These are phyloP conservation scores for Bauhinia variegata DNA, from an alignment of 306 rosid genomes.

Conservation along the genomic window DNA sequence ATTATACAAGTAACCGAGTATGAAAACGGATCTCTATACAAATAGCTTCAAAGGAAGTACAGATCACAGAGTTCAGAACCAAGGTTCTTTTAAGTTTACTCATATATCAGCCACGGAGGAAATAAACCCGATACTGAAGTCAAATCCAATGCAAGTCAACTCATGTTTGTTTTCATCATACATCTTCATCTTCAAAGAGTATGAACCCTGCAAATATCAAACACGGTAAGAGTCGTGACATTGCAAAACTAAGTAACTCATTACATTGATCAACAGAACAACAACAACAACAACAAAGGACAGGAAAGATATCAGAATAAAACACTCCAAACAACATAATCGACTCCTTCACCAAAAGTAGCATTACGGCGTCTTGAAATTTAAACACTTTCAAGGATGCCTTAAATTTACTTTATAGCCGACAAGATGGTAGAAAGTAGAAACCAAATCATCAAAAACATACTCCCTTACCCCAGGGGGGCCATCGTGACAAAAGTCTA, in stretches of 20 bases:
- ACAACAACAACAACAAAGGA: too few relatives aligned
- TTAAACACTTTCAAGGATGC: too few relatives aligned
- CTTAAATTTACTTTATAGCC: too few relatives aligned
- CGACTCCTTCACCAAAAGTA: background rate
- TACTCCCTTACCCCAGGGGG: background rate
- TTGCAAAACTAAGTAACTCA: slow-evolving; percentile 13
- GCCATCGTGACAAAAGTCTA: too few relatives aligned
- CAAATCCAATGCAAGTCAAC: slow-evolving; percentile 72
- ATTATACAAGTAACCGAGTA: slow-evolving; percentile 21
- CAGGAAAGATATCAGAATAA: background rate
- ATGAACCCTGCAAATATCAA: slow-evolving; percentile 87
- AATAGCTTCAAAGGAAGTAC: slow-evolving; percentile 15
- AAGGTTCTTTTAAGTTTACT: slow-evolving; percentile 21
- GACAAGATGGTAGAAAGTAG: too few relatives aligned
- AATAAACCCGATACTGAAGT: slow-evolving; percentile 67
- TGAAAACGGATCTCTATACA: slow-evolving; percentile 29
- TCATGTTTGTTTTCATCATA: slow-evolving; percentile 54
- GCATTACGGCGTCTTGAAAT: background rate
- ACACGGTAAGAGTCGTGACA: too few relatives aligned
- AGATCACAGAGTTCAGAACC: slow-evolving; percentile 21
- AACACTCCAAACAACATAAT: background rate
- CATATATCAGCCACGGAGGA: slow-evolving; percentile 69
- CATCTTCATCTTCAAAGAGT: slow-evolving; percentile 73
- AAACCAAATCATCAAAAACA: too few relatives aligned
- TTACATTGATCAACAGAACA: background rate